Evolutionary conservation across 352 stramenopile species (phyloP).

Genomic region (Phytophthora rubi): DNA sequence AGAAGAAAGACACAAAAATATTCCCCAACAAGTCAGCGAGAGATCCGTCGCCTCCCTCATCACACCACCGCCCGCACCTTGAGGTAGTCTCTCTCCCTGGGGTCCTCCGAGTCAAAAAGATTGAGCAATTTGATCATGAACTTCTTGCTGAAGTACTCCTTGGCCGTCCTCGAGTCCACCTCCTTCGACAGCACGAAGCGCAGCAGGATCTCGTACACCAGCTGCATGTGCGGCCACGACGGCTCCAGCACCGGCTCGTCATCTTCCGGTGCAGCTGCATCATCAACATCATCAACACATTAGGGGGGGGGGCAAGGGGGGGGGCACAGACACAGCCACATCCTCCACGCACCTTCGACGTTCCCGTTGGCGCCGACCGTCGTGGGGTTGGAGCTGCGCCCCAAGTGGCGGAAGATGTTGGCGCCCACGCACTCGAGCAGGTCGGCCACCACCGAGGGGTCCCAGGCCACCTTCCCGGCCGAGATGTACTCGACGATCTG

Average conservation of each 20-base stretch:
- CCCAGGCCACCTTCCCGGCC: conserved; percentile 70
- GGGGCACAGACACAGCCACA: too few species aligned
- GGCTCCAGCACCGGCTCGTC: conserved; percentile 98
- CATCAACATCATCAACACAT: neutral
- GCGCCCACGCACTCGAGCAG: conserved; percentile 75
- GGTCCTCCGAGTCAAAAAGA: conserved; percentile 94
- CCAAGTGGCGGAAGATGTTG: conserved; percentile 93
- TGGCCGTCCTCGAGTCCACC: conserved; percentile 97
- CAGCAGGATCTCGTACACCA: conserved; percentile 99
- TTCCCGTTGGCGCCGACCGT: conserved; percentile 67
- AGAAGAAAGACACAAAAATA: too few species aligned
- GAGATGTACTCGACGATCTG: conserved; percentile 98
- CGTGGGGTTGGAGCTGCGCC: conserved; percentile 70
- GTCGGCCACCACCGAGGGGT: conserved; percentile 53
- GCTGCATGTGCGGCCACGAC: conserved; percentile 97
- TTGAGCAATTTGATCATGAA: conserved; percentile 96
- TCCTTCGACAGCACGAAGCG: conserved; percentile 97
- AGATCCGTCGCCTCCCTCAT: neutral
- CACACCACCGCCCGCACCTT: conserved; percentile 68
- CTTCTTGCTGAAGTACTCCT: conserved; percentile 97
- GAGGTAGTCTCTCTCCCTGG: conserved; percentile 98
- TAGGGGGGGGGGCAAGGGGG: neutral
- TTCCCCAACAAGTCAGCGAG: neutral
- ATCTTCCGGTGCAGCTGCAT: conserved; percentile 92
- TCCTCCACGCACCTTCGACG: conserved; percentile 42